Percentiles rank a stretch among this genome's conserved stretches.
phyloP scores from a whole-genome alignment of 768 basidiomycete species.

The Naganishia onofrii region DNA sequence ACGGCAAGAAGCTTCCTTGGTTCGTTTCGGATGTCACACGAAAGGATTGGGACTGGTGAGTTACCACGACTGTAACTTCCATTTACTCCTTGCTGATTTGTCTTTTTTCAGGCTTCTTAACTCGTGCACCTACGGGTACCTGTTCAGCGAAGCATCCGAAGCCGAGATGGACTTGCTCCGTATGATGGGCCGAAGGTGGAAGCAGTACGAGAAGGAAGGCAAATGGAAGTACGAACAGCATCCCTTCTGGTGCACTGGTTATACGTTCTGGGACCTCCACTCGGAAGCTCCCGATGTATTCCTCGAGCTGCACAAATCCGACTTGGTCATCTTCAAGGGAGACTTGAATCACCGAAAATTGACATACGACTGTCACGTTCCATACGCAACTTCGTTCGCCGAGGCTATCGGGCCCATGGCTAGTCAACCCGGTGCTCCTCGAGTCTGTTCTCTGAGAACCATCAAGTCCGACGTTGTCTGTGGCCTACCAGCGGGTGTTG shows the following conservation, averaged over 20 bases:
- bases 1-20: constrained; percentile 75
- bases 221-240: constrained; percentile 62
- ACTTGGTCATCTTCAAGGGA: constrained; percentile 90
- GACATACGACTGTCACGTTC: constrained; percentile 54
- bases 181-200: constrained; percentile 80
- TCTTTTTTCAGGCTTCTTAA: constrained; percentile 39
- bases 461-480: constrained; percentile 96
- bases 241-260: constrained; percentile 70
- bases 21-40: constrained; percentile 78
- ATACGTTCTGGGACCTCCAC: constrained; percentile 64
- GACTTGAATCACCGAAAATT: constrained; percentile 89
- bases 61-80: constrained; percentile 62
- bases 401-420: constrained; percentile 91
- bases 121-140: constrained; percentile 62
- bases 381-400: constrained; percentile 72
- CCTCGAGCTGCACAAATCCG: constrained; percentile 81
- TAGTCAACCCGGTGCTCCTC: constrained; percentile 79
- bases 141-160: constrained; percentile 80
- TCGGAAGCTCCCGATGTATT: constrained; percentile 61
- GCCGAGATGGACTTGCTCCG: constrained; percentile 76
- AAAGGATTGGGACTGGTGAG: constrained; percentile 84
- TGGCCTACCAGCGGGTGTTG: constrained; percentile 55
- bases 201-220: constrained; percentile 88
- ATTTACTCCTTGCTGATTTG: not conserved
- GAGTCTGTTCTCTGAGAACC: constrained; percentile 78